Evolutionary conservation across 345 rosid species (phyloP).

Genomic region (Cardamine chenopodiifolia): DNA sequence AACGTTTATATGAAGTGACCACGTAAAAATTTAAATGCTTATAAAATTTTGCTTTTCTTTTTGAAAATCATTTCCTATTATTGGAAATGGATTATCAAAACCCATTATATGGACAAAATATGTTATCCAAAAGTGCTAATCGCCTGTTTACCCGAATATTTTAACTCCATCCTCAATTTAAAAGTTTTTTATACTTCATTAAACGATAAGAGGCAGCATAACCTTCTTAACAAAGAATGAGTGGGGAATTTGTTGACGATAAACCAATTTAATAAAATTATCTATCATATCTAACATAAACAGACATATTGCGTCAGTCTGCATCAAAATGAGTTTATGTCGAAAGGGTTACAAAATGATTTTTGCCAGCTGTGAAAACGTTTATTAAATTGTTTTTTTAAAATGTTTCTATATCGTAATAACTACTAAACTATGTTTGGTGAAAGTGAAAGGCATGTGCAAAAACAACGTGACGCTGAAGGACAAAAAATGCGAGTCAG

Average conservation of each 20-base stretch:
- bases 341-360: conserved; percentile 40
- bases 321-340: conserved; percentile 33
- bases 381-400: background rate
- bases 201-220: background rate
- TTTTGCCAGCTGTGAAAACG: conserved; percentile 36
- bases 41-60: too few species aligned
- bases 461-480: conserved; percentile 15
- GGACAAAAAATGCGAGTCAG: conserved; percentile 1
- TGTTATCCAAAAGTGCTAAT: background rate
- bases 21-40: background rate
- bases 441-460: conserved; percentile 42
- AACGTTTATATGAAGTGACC: background rate
- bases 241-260: background rate
- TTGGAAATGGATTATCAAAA: background rate
- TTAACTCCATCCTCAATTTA: background rate
- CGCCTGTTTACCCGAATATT: background rate
- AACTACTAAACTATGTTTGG: background rate
- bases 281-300: conserved; percentile 26
- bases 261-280: conserved; percentile 9
- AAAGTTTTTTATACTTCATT: background rate
- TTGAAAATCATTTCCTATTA: too few species aligned
- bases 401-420: background rate
- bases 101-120: background rate
- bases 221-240: background rate
- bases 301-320: conserved; percentile 30